Evolutionary conservation across 2,329 filamentous ascomycete genomes (phyloP).

Genomic region (Dichotomopilus funicola): DNA sequence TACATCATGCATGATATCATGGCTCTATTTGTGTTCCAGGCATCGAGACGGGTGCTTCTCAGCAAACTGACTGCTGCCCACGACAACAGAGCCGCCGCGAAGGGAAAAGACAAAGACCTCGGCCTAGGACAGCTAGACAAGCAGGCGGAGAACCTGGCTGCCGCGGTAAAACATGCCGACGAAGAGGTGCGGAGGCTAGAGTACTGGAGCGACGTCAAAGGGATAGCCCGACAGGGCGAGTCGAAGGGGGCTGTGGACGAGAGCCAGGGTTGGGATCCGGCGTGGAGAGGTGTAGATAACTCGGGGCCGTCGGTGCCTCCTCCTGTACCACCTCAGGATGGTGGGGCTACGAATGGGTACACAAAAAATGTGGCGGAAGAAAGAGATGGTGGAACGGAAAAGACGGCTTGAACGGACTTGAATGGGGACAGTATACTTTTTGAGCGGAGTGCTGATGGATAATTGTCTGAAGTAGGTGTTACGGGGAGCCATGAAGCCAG

Average conservation of each 20-base stretch:
- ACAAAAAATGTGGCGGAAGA: neutral
- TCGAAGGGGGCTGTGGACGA: slow-evolving; percentile 39
- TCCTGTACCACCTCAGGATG: slow-evolving; percentile 18
- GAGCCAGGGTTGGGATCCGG: slow-evolving; percentile 37
- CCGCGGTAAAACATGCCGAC: slow-evolving; percentile 68
- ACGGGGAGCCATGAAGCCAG: too few species aligned
- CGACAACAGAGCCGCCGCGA: slow-evolving; percentile 46
- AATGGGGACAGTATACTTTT: too few species aligned
- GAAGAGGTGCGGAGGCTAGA: slow-evolving; percentile 74
- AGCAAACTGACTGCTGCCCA: slow-evolving; percentile 60
- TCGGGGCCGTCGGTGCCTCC: slow-evolving; percentile 40
- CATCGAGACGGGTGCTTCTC: slow-evolving; percentile 71
- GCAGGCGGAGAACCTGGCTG: slow-evolving; percentile 62
- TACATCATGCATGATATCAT: slow-evolving; percentile 79
- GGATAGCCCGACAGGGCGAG: slow-evolving; percentile 52
- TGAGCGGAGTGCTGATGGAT: too few species aligned
- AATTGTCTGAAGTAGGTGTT: too few species aligned
- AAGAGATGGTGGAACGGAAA: too few species aligned
- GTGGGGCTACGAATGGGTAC: neutral
- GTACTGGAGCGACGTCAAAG: slow-evolving; percentile 80
- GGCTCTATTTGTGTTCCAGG: slow-evolving; percentile 82
- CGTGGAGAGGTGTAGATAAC: slow-evolving; percentile 47
- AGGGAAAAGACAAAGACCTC: slow-evolving; percentile 39
- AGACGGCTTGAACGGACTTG: too few species aligned
- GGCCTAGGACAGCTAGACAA: slow-evolving; percentile 36